Base-by-base conservation (phyloP, 805 yeast species). In the Kodamaea fukazawae region DNA sequence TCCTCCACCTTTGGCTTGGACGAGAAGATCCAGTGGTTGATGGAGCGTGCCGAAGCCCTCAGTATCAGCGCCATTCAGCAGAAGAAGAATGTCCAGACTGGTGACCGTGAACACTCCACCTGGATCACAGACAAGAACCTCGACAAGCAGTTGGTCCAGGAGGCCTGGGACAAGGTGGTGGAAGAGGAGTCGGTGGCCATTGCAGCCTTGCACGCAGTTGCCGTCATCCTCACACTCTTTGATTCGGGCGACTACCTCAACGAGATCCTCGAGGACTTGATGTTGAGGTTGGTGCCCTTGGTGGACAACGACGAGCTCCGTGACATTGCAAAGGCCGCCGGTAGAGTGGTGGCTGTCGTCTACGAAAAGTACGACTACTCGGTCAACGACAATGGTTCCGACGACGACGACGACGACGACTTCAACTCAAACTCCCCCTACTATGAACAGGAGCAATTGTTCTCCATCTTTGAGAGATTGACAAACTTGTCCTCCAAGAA, bases 281-380 rank as follows among this genome's bases (percentile, higher is more conserved):
- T 69, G 28, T 58, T 71, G 2, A 64, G 70, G 33, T 44, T 74
- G 18, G 57, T 73, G 4, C 71, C 63, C 2, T 60, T 73, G 28
- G 53, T 76, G 13, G 73, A 72, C 39, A 60, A 65, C 32, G 71
- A 61, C 25, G 61, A 63, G 28, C 57, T 50, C 38, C 54, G 67
- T 14, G 78, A 72, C n/a, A 61, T 80, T 7, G 62, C 75, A 16
- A 72, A 74, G 36, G 77, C 85, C 0, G 75, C 78, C 1, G 80
- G 78, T 3, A 68, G 79, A 45, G 62, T 78, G 10, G 60, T 78
- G 34, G 87, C 79, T 1, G 59, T 81, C 28, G 65, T 73, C 47
- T 78, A 75, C 50, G 87, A 82, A 51, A 47, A 72, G 10, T 75
- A 65, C 50, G 63, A 60, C 22, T 79, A 77, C 44, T 65, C 60